Percentiles rank a stretch among this genome's conserved stretches.
Conservation (phyloP, 768 basidiomycete genomes). For the Dioszegia hungarica region DNA sequence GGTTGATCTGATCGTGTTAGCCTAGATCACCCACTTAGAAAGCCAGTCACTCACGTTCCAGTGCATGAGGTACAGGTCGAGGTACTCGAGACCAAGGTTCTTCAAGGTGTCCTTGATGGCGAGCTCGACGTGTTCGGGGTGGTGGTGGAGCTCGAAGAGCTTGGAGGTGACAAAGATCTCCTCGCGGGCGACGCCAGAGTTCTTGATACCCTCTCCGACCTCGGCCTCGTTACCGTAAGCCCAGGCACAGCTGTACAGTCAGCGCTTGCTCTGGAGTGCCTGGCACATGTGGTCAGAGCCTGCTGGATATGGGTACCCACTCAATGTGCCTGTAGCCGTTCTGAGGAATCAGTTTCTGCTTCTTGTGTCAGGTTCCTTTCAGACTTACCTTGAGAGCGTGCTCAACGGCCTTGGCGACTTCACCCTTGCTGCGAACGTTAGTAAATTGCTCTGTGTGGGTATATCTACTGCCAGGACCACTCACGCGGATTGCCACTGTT, state of each 20-base stretch:
- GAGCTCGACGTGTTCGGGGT: constrained; percentile 66
- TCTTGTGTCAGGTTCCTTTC: background rate
- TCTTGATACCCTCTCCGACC: constrained; percentile 67
- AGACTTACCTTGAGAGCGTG: constrained; percentile 40
- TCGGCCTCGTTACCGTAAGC: constrained; percentile 72
- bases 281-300: background rate
- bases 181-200: constrained; percentile 60
- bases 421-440: constrained; percentile 22
- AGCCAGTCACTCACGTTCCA: constrained; percentile 53
- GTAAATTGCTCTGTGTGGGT: constrained; percentile 3
- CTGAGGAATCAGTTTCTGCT: background rate
- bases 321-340: constrained; percentile 43
- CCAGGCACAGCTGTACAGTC: constrained; percentile 46
- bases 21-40: background rate
- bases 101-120: constrained; percentile 59
- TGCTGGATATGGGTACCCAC: constrained; percentile 47
- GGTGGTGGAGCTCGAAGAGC: constrained; percentile 53
- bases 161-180: constrained; percentile 69
- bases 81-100: constrained; percentile 54
- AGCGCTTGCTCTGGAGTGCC: background rate
- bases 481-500: constrained; percentile 42
- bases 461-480: no score
- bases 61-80: constrained; percentile 77
- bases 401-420: constrained; percentile 45
- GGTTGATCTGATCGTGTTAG: constrained; percentile 19